These are phyloP conservation scores for Podila verticillata DNA, from an alignment of 192 early-diverging fungal species.

Conservation along the genomic window DNA sequence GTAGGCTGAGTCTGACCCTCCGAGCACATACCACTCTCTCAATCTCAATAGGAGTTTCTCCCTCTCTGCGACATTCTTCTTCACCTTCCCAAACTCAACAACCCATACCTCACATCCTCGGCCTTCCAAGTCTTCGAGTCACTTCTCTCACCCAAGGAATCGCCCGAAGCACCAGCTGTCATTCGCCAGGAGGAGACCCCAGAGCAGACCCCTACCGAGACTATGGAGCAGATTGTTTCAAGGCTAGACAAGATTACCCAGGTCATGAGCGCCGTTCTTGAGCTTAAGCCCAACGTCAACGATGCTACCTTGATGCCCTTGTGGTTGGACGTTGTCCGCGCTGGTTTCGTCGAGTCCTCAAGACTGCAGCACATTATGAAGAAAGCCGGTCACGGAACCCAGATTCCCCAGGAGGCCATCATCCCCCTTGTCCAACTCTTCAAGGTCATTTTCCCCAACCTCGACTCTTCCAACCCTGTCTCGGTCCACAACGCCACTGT, in stretches of 20 bases:
- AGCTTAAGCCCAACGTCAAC: constrained; percentile 85
- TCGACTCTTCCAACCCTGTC: constrained; percentile 69
- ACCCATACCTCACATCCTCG: constrained; percentile 79
- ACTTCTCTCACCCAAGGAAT: constrained; percentile 59
- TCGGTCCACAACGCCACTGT: constrained; percentile 70
- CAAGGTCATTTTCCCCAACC: constrained; percentile 68
- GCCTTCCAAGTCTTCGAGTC: constrained; percentile 79
- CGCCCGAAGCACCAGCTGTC: constrained; percentile 34
- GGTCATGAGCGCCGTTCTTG: constrained; percentile 66
- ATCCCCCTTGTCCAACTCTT: constrained; percentile 58
- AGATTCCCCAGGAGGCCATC: constrained; percentile 40
- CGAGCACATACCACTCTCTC: neutral
- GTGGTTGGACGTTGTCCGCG: constrained; percentile 85
- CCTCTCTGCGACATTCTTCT: constrained; percentile 79
- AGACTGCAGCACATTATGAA: constrained; percentile 40
- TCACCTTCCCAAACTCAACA: constrained; percentile 81
- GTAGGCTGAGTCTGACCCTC: no score
- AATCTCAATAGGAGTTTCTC: constrained; percentile 56
- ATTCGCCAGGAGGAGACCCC: constrained; percentile 26
- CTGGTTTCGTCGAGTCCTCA: constrained; percentile 77
- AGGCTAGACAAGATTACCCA: constrained; percentile 62
- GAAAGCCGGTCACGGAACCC: constrained; percentile 16
- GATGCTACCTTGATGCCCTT: constrained; percentile 83
- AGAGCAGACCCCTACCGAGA: constrained; percentile 15
- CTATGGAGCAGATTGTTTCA: constrained; percentile 49